Evolutionary conservation across 495 filamentous ascomycete species (phyloP).

Genomic region (Daldinia loculata): DNA sequence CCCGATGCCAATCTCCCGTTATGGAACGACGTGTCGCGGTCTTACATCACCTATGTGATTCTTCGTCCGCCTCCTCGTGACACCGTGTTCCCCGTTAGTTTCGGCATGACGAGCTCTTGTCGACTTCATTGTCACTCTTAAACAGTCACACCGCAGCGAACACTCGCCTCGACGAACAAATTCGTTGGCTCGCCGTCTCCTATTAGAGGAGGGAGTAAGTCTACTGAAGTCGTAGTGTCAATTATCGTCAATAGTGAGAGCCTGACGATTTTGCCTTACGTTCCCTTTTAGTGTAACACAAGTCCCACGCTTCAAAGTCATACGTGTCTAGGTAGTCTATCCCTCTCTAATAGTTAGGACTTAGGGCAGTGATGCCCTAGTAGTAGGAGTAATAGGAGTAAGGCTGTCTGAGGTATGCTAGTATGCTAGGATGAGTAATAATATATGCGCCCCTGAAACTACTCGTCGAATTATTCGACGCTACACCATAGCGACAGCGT

Average conservation of each 20-base stretch:
- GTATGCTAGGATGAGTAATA: constrained; percentile 7
- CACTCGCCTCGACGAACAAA: constrained; percentile 39
- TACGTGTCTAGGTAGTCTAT: constrained; percentile 8
- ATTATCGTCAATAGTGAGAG: constrained; percentile 20
- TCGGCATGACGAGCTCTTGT: constrained; percentile 36
- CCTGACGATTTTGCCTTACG: constrained; percentile 22
- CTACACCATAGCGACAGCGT: constrained; percentile 13
- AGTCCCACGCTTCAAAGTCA: constrained; percentile 16
- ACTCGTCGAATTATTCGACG: constrained; percentile 11
- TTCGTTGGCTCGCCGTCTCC: constrained; percentile 27
- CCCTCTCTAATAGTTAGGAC: constrained; percentile 13
- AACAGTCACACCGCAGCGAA: constrained; percentile 37
- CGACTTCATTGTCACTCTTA: constrained; percentile 29
- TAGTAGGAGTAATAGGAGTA: not conserved
- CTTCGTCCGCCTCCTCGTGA: constrained; percentile 23
- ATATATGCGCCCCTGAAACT: constrained; percentile 31
- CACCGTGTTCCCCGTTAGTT: constrained; percentile 34
- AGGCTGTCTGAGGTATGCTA: constrained; percentile 1
- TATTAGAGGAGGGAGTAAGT: constrained; percentile 2
- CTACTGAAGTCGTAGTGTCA: constrained; percentile 1
- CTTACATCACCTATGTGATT: constrained; percentile 34
- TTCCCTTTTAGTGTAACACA: constrained; percentile 23
- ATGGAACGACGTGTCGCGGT: constrained; percentile 41
- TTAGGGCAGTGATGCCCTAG: constrained; percentile 3
- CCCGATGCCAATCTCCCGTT: constrained; percentile 34